Base-by-base conservation (phyloP, 805 yeast genomes). In the Wickerhamiella musiphila region DNA sequence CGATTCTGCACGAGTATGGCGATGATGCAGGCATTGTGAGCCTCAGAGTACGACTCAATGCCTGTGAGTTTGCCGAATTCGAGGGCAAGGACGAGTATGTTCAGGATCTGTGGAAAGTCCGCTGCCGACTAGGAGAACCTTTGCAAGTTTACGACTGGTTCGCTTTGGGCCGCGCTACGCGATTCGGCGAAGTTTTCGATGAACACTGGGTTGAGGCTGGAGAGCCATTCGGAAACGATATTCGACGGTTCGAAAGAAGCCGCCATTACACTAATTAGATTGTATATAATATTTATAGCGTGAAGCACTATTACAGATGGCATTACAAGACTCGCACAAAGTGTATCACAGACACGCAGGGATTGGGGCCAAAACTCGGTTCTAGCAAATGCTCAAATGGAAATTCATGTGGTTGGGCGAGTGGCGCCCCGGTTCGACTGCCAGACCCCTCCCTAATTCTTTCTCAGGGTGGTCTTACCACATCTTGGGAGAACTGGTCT, bases 1-100 rank as follows among this genome's bases (percentile, higher is more conserved):
- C 35, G 11, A 20, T 45, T 4, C 22, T 40, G 18, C 22, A 14
- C n/a, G 37, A 38, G 25, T 42, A 40, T 22, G 40, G 30, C 3
- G 35, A 29, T 6, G 29, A 35, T 18, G 28, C 8, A 9, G 32
- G 26, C 10, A 35, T 35, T 3, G 41, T 39, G 15, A 34, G 46
- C 8, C 33, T 25, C 21, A 37, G 49, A 8, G 49, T 45, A 17
- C 35, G 41, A 6, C 42, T 45, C 13, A 44, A 43, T 23, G 36
- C 49, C 2, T 26, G 40, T 3, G 41, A 38, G 23, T 5, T 6
- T 13, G 31, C 42, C 9, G n/a, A 23, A 14, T 33, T 34, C 21
- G 23, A 29, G 10, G 35, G 33, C n/a, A 36, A 30, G 18, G 35
- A 22, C 13, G 26, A 22, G 6, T 23, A 37, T 1, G 21, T 37